A percentile compares a stretch with the other conserved stretches of the same genome.
Conservation (phyloP, 179 eudicot species). For the Vitellaria paradoxa region DNA sequence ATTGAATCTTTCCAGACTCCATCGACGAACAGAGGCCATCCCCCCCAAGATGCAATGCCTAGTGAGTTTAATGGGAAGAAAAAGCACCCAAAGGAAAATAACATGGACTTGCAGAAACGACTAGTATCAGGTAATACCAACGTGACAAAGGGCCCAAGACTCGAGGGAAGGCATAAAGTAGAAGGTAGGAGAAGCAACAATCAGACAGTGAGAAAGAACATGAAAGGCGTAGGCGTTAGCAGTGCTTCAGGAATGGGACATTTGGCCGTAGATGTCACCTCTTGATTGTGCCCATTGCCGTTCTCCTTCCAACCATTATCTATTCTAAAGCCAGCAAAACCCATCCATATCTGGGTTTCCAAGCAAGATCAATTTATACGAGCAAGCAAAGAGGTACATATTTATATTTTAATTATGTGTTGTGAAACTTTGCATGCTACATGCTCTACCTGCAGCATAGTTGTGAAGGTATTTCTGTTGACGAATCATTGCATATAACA, state of each 20-base stretch:
- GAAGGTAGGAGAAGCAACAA: slow-evolving; percentile 11
- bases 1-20: slow-evolving; percentile 9
- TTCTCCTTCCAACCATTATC: background rate
- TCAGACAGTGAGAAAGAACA: slow-evolving; percentile 19
- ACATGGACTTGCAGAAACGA: background rate
- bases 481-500: no score
- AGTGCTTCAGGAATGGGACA: slow-evolving; percentile 17
- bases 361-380: background rate
- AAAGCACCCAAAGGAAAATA: slow-evolving; percentile 3
- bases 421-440: background rate
- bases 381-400: background rate
- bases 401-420: background rate
- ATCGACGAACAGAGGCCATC: slow-evolving; percentile 9
- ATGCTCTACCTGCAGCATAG: no score
- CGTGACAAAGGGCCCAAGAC: slow-evolving; percentile 14
- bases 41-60: background rate
- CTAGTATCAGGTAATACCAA: slow-evolving; percentile 7
- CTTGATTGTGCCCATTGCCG: slow-evolving; percentile 5
- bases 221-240: slow-evolving; percentile 11
- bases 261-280: slow-evolving; percentile 26
- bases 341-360: background rate
- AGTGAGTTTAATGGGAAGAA: slow-evolving; percentile 9
- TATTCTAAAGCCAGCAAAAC: background rate
- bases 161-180: slow-evolving; percentile 14
- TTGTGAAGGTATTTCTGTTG: no score